Percentiles rank a stretch among this genome's conserved stretches.
These are phyloP conservation scores for Hypoxylon cercidicola DNA, from an alignment of 495 filamentous ascomycete species.

Conservation along the genomic window DNA sequence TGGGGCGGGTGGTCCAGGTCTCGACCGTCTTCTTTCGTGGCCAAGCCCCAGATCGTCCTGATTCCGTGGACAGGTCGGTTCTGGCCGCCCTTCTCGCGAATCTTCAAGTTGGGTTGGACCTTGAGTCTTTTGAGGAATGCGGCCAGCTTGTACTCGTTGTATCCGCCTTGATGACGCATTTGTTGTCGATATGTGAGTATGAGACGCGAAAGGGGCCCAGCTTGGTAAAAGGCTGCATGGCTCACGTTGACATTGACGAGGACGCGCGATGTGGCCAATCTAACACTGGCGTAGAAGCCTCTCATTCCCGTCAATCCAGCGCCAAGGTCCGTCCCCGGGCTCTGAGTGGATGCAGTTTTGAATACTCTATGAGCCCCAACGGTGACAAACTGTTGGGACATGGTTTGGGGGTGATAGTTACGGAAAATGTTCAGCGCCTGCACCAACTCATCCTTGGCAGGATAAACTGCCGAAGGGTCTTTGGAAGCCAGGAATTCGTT, in stretches of 20 bases:
- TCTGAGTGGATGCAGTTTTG: constrained; percentile 14
- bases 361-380: constrained; percentile 41
- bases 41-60: constrained; percentile 57
- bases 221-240: constrained; percentile 43
- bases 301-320: constrained; percentile 61
- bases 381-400: constrained; percentile 26
- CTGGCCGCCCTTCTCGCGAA: constrained; percentile 41
- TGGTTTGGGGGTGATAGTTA: constrained; percentile 42
- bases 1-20: constrained; percentile 49
- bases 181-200: constrained; percentile 7
- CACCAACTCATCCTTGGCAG: constrained; percentile 49
- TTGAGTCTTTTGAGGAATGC: constrained; percentile 51
- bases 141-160: neutral
- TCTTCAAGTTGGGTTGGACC: constrained; percentile 57
- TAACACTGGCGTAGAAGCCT: constrained; percentile 68
- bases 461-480: constrained; percentile 45
- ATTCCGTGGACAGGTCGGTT: constrained; percentile 12
- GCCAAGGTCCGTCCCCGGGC: constrained; percentile 43
- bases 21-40: constrained; percentile 48
- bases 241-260: constrained; percentile 62
- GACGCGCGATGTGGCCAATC: constrained; percentile 64
- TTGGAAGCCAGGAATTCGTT: constrained; percentile 60
- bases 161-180: neutral
- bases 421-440: constrained; percentile 54
- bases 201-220: constrained; percentile 17